phyloP scores from a whole-genome alignment of 139 green algal genomes.

The Asterochloris sp. region DNA sequence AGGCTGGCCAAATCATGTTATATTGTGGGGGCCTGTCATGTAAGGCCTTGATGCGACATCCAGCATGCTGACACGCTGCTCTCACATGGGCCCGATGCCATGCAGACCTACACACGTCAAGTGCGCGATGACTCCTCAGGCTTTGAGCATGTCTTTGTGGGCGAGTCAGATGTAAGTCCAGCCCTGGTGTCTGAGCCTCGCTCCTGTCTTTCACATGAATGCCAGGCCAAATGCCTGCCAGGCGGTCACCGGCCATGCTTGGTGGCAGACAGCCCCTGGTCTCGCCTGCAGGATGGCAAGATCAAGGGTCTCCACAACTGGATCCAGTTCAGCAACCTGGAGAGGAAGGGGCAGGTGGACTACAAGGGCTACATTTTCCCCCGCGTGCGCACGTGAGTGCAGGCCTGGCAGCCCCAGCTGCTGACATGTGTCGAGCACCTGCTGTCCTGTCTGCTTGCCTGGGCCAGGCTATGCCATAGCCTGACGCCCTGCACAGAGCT shows the following conservation, averaged over 20 bases:
- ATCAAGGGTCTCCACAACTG: conserved; percentile 69
- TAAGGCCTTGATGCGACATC: too few relatives aligned
- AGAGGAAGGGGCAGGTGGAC: conserved; percentile 42
- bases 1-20: too few relatives aligned
- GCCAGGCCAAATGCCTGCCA: too few relatives aligned
- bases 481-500: background rate
- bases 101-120: conserved; percentile 28
- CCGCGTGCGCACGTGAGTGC: background rate
- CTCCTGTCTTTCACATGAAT: too few relatives aligned
- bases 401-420: background rate
- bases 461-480: too few relatives aligned
- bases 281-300: background rate
- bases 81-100: too few relatives aligned
- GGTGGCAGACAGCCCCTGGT: too few relatives aligned
- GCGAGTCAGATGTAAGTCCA: conserved; percentile 49
- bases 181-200: too few relatives aligned
- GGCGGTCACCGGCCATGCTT: too few relatives aligned
- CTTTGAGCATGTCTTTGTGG: conserved; percentile 82
- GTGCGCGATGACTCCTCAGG: conserved; percentile 52
- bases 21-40: too few relatives aligned
- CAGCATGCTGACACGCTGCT: too few relatives aligned
- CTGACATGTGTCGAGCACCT: background rate
- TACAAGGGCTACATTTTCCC: conserved; percentile 46
- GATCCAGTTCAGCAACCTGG: conserved; percentile 52
- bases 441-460: too few relatives aligned